phyloP scores from a whole-genome alignment of 352 stramenopile species.

The Phytophthora aleatoria region DNA sequence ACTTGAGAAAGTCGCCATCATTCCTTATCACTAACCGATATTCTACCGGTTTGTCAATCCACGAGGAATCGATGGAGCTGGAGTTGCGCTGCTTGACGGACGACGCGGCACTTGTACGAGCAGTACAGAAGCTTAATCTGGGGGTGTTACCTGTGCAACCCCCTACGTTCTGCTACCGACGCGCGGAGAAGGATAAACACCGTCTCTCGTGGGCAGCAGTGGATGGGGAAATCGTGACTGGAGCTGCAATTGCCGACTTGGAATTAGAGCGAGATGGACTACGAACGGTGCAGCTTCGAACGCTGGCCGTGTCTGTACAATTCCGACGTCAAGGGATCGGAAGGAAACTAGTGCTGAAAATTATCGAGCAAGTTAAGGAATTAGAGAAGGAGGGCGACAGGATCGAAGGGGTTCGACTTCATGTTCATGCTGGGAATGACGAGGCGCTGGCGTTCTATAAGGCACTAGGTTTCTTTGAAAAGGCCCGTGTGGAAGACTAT shows the following conservation, averaged over 20 bases:
- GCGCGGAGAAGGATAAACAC: constrained; percentile 47
- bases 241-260: constrained; percentile 48
- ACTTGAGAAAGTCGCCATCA: constrained; percentile 38
- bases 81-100: constrained; percentile 54
- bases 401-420: constrained; percentile 43
- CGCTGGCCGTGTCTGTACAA: constrained; percentile 39
- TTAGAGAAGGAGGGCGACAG: constrained; percentile 11
- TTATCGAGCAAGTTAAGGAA: constrained; percentile 41
- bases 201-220: constrained; percentile 54
- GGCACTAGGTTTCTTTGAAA: constrained; percentile 51
- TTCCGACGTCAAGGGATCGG: constrained; percentile 50
- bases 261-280: constrained; percentile 37
- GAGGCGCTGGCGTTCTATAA: constrained; percentile 70
- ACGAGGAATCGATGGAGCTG: constrained; percentile 35
- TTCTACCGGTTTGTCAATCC: background rate
- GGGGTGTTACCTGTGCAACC: constrained; percentile 69
- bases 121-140: constrained; percentile 69
- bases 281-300: constrained; percentile 46
- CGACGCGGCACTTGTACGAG: constrained; percentile 45
- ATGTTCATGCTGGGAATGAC: constrained; percentile 67
- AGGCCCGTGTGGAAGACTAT: constrained; percentile 57
- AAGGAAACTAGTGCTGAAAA: constrained; percentile 36
- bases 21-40: constrained; percentile 25
- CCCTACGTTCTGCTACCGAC: constrained; percentile 68
- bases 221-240: constrained; percentile 19